These are phyloP conservation scores for Parastagonospora nodorum DNA, from an alignment of 2,329 filamentous ascomycete genomes.

Conservation along the genomic window DNA sequence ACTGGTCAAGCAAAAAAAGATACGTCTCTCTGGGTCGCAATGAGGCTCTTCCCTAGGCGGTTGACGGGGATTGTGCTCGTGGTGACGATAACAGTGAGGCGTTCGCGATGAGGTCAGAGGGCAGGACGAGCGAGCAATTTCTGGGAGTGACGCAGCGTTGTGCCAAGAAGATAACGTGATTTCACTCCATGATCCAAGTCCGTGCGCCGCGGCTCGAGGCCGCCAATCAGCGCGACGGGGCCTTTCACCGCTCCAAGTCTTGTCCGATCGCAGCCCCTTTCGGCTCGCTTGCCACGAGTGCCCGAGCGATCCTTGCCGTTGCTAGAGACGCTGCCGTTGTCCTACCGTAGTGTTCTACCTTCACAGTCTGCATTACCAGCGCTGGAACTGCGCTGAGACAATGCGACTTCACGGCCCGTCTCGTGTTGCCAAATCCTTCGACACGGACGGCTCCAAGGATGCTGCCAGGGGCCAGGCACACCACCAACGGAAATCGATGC, in stretches of 20 bases:
- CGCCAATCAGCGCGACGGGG: constrained; percentile 13
- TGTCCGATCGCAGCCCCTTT: constrained; percentile 28
- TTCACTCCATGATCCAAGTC: constrained; percentile 22
- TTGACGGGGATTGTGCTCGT: constrained; percentile 32
- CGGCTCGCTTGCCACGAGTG: constrained; percentile 25
- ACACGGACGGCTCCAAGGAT: not conserved
- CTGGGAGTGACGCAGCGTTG: constrained; percentile 36
- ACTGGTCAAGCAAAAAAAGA: not conserved
- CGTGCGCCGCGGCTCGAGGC: not conserved
- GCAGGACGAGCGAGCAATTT: constrained; percentile 39
- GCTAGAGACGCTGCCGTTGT: not conserved
- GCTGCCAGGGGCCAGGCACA: not conserved
- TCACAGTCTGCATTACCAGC: too few relatives aligned
- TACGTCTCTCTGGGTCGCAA: constrained; percentile 20
- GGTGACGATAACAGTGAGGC: constrained; percentile 42
- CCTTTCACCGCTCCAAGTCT: constrained; percentile 12
- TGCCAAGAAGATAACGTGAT: constrained; percentile 39
- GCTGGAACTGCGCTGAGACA: too few relatives aligned
- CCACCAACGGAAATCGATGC: constrained; percentile 1
- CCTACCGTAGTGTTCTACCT: too few relatives aligned
- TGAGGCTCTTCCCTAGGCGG: constrained; percentile 34
- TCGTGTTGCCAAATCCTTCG: not conserved
- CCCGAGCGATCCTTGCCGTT: constrained; percentile 9
- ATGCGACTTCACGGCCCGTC: too few relatives aligned
- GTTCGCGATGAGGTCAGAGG: constrained; percentile 45